Percentiles rank a stretch among this genome's conserved stretches.
phyloP scores from a whole-genome alignment of 805 yeast species.

The Wickerhamiella musiphila region DNA sequence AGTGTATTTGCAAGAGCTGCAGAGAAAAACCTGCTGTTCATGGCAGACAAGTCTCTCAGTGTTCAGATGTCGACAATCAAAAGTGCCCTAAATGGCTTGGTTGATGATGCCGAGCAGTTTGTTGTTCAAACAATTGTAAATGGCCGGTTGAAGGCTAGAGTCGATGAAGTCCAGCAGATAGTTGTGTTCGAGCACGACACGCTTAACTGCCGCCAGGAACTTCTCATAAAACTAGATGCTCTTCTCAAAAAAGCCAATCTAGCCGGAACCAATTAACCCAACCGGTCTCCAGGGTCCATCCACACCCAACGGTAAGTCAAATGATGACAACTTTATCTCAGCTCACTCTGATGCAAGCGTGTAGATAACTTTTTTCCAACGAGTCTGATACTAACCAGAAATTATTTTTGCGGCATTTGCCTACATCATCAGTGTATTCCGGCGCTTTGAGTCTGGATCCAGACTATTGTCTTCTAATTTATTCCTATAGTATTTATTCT shows the following conservation, averaged over 20 bases:
- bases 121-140: constrained; percentile 6
- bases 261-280: background rate
- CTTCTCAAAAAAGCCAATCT: constrained; percentile 1
- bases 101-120: constrained; percentile 4
- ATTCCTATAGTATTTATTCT: no score
- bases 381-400: constrained; percentile 16
- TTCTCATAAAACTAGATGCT: constrained; percentile 5
- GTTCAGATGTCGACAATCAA: constrained; percentile 6
- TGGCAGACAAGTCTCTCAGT: constrained; percentile 9
- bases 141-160: constrained; percentile 5
- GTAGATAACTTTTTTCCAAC: constrained; percentile 13
- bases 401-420: no score
- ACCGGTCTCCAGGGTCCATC: background rate
- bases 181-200: constrained; percentile 6
- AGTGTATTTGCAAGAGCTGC: constrained; percentile 5
- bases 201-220: constrained; percentile 1
- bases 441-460: no score
- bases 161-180: constrained; percentile 9
- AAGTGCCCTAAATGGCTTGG: constrained; percentile 1
- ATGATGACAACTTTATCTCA: constrained; percentile 19
- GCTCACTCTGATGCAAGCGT: constrained; percentile 21
- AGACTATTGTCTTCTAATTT: no score
- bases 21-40: constrained; percentile 9
- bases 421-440: no score
- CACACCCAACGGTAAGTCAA: constrained; percentile 11